phyloP scores from a whole-genome alignment of 495 filamentous ascomycete genomes.

The Annulohypoxylon nitens region DNA sequence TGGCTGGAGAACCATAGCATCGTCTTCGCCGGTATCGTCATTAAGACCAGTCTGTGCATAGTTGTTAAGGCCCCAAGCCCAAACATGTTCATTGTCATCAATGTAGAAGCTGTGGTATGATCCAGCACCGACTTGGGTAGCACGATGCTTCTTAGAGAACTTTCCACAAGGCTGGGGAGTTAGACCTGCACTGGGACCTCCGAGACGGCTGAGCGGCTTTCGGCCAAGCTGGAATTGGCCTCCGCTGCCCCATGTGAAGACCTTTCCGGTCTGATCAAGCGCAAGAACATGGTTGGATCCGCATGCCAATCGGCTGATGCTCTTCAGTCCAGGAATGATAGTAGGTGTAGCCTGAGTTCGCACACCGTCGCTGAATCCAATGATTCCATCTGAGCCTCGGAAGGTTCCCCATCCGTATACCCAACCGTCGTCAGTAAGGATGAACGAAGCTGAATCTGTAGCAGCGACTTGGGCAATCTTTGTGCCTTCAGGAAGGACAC shows the following conservation, averaged over 20 bases:
- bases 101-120: constrained; percentile 80
- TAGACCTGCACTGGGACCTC: constrained; percentile 66
- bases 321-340: constrained; percentile 63
- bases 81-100: constrained; percentile 75
- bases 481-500: constrained; percentile 65
- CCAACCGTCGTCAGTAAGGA: constrained; percentile 71
- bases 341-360: constrained; percentile 54
- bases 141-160: constrained; percentile 69
- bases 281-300: constrained; percentile 79
- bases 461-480: constrained; percentile 71
- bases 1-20: constrained; percentile 61
- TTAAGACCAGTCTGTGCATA: constrained; percentile 82
- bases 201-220: constrained; percentile 59
- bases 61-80: constrained; percentile 86
- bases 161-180: constrained; percentile 75
- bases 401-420: constrained; percentile 83
- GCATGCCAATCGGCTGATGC: constrained; percentile 67
- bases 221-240: constrained; percentile 79
- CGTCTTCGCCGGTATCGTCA: constrained; percentile 74
- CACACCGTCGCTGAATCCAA: constrained; percentile 70
- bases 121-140: constrained; percentile 67
- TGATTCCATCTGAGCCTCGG: constrained; percentile 74
- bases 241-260: constrained; percentile 78
- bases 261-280: constrained; percentile 68
- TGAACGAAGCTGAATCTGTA: constrained; percentile 73